phyloP scores from a whole-genome alignment of 1,139 yeast genomes.

The Starmera stellimalicola region DNA sequence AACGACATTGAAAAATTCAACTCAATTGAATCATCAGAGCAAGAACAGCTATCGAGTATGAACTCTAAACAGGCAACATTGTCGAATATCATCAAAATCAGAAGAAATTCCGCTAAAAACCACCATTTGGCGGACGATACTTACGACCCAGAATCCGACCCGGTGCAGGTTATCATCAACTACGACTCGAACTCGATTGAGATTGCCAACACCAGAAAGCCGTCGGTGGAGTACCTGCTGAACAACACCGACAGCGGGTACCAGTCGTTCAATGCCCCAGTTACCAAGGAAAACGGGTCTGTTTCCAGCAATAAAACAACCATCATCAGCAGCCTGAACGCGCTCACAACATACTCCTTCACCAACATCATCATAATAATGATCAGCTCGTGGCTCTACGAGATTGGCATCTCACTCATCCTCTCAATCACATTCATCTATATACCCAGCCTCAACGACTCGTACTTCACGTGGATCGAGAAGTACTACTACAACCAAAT shows the following conservation, averaged over 20 bases:
- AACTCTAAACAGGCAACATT: constrained; percentile 15
- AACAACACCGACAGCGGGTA: background rate
- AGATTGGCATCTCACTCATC: constrained; percentile 13
- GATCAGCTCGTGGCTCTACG: constrained; percentile 7
- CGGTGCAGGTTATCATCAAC: constrained; percentile 3
- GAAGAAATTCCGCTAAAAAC: constrained; percentile 14
- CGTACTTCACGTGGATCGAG: constrained; percentile 11
- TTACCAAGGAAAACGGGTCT: background rate
- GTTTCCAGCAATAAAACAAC: background rate
- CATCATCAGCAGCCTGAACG: background rate
- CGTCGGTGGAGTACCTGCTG: background rate
- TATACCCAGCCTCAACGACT: constrained; percentile 12
- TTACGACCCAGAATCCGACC: constrained; percentile 3
- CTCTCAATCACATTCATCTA: constrained; percentile 17
- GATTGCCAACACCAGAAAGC: background rate
- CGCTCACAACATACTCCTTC: background rate
- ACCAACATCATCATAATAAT: constrained; percentile 5
- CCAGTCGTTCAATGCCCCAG: too few relatives aligned
- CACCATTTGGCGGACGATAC: constrained; percentile 13
- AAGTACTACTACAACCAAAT: constrained; percentile 13
- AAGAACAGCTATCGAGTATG: constrained; percentile 8
- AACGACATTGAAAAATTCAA: background rate
- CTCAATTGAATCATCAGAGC: constrained; percentile 6
- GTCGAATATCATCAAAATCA: constrained; percentile 14
- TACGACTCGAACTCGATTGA: constrained; percentile 4